Conservation (phyloP, 2,329 filamentous ascomycete species). For the Clonostachys sp. region DNA sequence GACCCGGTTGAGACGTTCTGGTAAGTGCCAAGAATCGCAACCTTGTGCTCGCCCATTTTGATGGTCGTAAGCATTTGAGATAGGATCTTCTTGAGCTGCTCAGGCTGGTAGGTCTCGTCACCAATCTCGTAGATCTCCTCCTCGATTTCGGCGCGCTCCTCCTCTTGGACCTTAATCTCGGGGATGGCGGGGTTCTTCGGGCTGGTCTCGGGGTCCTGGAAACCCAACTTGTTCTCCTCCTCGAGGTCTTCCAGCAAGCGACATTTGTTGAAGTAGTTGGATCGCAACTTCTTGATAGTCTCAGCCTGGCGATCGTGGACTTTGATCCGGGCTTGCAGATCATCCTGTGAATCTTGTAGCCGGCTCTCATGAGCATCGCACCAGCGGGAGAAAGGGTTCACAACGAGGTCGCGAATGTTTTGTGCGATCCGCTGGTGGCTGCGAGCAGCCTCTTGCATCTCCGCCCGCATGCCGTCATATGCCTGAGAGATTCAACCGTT, state of each 20-base stretch:
- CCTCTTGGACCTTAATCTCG: slow-evolving; percentile 76
- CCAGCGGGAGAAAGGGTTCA: slow-evolving; percentile 92
- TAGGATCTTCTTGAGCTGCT: slow-evolving; percentile 88
- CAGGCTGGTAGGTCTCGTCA: slow-evolving; percentile 77
- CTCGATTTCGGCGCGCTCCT: slow-evolving; percentile 58
- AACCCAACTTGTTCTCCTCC: slow-evolving; percentile 97
- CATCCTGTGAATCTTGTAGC: slow-evolving; percentile 90
- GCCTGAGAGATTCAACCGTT: slow-evolving; percentile 48
- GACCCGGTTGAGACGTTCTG: slow-evolving; percentile 86
- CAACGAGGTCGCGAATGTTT: slow-evolving; percentile 92
- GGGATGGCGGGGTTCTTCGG: slow-evolving; percentile 58
- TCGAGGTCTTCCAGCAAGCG: slow-evolving; percentile 92
- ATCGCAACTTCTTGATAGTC: slow-evolving; percentile 84
- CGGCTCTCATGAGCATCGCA: slow-evolving; percentile 91
- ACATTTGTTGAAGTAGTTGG: slow-evolving; percentile 98
- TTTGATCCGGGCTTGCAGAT: slow-evolving; percentile 86
- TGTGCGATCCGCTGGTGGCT: slow-evolving; percentile 95
- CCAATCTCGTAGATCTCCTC: slow-evolving; percentile 85
- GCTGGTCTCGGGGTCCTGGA: slow-evolving; percentile 78
- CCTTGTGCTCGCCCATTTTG: slow-evolving; percentile 85
- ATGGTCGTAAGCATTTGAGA: slow-evolving; percentile 82
- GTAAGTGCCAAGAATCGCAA: slow-evolving; percentile 92
- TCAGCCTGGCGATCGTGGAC: slow-evolving; percentile 90
- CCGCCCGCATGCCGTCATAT: slow-evolving; percentile 85
- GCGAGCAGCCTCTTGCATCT: slow-evolving; percentile 87